A percentile compares a stretch with the other conserved stretches of the same genome.
Evolutionary conservation across 2,329 filamentous ascomycete genomes (phyloP).

Genomic region (Fusarium duplospermum): DNA sequence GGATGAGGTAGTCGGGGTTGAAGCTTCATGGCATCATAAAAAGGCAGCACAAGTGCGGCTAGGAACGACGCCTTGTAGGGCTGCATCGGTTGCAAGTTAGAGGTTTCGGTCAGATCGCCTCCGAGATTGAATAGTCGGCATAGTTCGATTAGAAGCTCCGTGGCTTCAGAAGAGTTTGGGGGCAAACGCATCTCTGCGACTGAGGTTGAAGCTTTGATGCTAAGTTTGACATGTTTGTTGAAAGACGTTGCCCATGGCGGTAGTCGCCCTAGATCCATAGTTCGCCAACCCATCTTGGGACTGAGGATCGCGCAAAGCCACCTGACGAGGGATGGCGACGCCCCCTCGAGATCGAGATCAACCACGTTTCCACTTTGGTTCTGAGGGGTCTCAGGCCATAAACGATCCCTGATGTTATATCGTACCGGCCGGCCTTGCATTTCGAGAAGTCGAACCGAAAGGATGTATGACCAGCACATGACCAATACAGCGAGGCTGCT

Average conservation of each 20-base stretch:
- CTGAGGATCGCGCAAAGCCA: constrained; percentile 10
- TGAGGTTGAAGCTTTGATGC: background rate
- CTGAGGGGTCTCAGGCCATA: background rate
- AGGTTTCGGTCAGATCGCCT: background rate
- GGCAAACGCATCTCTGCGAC: background rate
- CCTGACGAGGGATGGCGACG: background rate
- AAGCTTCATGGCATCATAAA: background rate
- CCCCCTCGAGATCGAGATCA: background rate
- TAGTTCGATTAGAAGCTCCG: constrained; percentile 13
- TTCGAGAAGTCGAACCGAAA: constrained; percentile 4
- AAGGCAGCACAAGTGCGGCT: constrained; percentile 9
- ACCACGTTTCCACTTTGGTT: background rate
- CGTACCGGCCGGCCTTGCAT: constrained; percentile 3
- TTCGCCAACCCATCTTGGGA: background rate
- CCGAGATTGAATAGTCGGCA: constrained; percentile 3
- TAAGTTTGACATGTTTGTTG: background rate
- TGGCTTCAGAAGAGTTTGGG: constrained; percentile 1
- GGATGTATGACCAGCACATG: constrained; percentile 18
- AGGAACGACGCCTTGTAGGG: constrained; percentile 10
- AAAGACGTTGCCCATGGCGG: background rate
- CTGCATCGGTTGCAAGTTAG: background rate
- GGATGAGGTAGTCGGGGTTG: background rate
- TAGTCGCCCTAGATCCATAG: background rate
- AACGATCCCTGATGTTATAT: background rate
- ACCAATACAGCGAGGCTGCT: constrained; percentile 6